Percentiles rank a stretch among this genome's conserved stretches.
These are phyloP conservation scores for Periglandula ipomoeae DNA, from an alignment of 2,329 filamentous ascomycete genomes.

Conservation along the genomic window DNA sequence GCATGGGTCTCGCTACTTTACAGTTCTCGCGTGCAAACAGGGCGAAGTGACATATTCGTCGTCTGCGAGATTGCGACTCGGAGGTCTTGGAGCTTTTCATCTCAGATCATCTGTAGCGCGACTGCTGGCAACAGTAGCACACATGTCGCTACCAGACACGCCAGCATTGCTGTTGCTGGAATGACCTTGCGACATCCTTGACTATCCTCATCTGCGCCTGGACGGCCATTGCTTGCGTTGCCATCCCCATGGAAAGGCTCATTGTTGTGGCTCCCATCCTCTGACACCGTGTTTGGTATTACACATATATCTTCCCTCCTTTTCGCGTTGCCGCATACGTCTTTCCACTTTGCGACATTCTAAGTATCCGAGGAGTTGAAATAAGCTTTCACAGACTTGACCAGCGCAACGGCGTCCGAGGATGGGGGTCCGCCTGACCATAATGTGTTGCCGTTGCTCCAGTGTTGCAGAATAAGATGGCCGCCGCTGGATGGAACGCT, in stretches of 20 bases:
- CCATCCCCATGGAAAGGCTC: background rate
- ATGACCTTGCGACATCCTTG: background rate
- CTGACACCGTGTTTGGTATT: conserved; percentile 14
- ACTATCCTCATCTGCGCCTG: background rate
- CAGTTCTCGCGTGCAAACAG: background rate
- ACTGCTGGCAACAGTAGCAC: background rate
- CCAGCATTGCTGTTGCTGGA: background rate
- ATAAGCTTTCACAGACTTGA: conserved; percentile 68
- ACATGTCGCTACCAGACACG: background rate
- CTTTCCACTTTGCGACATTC: conserved; percentile 3
- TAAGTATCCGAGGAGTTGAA: conserved; percentile 57
- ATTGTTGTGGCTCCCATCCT: background rate
- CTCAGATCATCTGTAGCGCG: background rate
- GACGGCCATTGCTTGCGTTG: background rate
- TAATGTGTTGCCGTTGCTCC: conserved; percentile 64
- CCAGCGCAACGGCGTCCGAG: conserved; percentile 50
- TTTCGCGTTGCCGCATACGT: conserved; percentile 2
- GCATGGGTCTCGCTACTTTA: background rate
- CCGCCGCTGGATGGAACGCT: conserved; percentile 53
- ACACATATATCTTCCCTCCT: conserved; percentile 13
- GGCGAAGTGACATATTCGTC: background rate
- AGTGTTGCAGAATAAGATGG: conserved; percentile 62
- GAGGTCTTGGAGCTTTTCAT: background rate
- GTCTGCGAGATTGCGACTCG: background rate
- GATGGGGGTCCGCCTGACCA: conserved; percentile 66